A percentile compares a stretch with the other conserved stretches of the same genome.
These are phyloP conservation scores for Xerocomellus amylosporus DNA, from an alignment of 768 basidiomycete genomes.

Conservation along the genomic window DNA sequence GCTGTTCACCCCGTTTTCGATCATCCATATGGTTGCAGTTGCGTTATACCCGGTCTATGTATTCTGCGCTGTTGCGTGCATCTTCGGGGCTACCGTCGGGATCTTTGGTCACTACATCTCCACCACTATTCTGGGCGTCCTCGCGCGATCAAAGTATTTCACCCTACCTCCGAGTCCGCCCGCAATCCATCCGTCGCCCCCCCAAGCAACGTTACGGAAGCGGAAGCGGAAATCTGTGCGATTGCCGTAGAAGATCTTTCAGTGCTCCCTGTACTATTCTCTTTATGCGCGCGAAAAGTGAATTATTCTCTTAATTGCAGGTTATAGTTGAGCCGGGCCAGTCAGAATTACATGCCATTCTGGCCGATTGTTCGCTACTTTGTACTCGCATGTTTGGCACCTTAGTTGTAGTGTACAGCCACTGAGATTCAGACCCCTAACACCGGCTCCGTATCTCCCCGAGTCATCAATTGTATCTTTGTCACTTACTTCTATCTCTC, in stretches of 20 bases:
- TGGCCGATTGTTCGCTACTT: too few relatives aligned
- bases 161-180: slow-evolving; percentile 1
- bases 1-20: slow-evolving; percentile 45
- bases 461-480: background rate
- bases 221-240: slow-evolving; percentile 25
- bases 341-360: too few relatives aligned
- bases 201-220: slow-evolving; percentile 18
- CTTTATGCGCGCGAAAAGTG: background rate
- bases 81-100: slow-evolving; percentile 48
- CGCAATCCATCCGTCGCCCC: background rate
- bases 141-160: slow-evolving; percentile 16
- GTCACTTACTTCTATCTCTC: background rate
- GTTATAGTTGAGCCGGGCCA: background rate
- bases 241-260: slow-evolving; percentile 16
- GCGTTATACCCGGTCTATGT: slow-evolving; percentile 55
- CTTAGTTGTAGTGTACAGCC: background rate
- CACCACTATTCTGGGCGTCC: slow-evolving; percentile 7
- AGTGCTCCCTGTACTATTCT: background rate
- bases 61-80: slow-evolving; percentile 54
- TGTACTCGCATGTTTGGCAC: too few relatives aligned
- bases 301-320: background rate
- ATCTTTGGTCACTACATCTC: slow-evolving; percentile 32
- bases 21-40: slow-evolving; percentile 38
- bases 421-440: slow-evolving; percentile 11
- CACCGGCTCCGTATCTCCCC: background rate